These are phyloP conservation scores for Penicillium glabrum DNA, from an alignment of 2,329 filamentous ascomycete genomes.

Conservation along the genomic window DNA sequence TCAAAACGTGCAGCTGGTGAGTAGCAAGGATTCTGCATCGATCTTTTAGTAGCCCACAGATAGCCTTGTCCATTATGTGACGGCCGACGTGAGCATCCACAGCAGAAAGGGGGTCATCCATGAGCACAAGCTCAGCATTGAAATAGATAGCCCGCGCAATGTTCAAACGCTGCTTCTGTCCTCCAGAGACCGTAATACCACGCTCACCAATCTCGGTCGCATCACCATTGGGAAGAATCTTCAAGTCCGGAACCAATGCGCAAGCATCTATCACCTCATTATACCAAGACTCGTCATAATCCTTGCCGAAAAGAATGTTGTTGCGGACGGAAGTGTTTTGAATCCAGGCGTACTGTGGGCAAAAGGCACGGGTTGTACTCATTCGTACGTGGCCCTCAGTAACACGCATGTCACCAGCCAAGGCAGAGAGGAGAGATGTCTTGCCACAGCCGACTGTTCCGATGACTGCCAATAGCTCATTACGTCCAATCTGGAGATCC, in stretches of 20 bases:
- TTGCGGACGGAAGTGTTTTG: slow-evolving; percentile 85
- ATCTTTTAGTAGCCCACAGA: slow-evolving; percentile 80
- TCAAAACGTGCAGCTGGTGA: slow-evolving; percentile 91
- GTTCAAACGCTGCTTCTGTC: slow-evolving; percentile 92
- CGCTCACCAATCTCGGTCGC: slow-evolving; percentile 91
- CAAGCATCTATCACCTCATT: slow-evolving; percentile 81
- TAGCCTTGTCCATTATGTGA: slow-evolving; percentile 88
- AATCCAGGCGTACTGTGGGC: slow-evolving; percentile 97
- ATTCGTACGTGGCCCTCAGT: slow-evolving; percentile 74
- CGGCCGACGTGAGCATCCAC: slow-evolving; percentile 60
- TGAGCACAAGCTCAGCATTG: slow-evolving; percentile 61
- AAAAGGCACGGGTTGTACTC: slow-evolving; percentile 82
- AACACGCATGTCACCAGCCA: slow-evolving; percentile 83
- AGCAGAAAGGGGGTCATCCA: slow-evolving; percentile 64
- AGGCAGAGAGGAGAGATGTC: slow-evolving; percentile 79
- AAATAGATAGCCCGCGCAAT: slow-evolving; percentile 78
- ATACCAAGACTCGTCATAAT: slow-evolving; percentile 75
- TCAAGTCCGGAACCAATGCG: slow-evolving; percentile 78
- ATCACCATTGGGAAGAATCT: slow-evolving; percentile 90
- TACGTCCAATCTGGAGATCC: slow-evolving; percentile 34
- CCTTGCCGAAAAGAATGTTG: slow-evolving; percentile 88
- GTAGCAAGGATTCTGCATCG: slow-evolving; percentile 92
- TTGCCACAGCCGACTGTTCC: slow-evolving; percentile 74
- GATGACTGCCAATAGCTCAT: slow-evolving; percentile 62
- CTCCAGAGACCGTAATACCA: slow-evolving; percentile 92